A percentile compares a stretch with the other conserved stretches of the same genome.
phyloP scores from a whole-genome alignment of 2,329 filamentous ascomycete genomes.

The Paecilomyces fulvus region DNA sequence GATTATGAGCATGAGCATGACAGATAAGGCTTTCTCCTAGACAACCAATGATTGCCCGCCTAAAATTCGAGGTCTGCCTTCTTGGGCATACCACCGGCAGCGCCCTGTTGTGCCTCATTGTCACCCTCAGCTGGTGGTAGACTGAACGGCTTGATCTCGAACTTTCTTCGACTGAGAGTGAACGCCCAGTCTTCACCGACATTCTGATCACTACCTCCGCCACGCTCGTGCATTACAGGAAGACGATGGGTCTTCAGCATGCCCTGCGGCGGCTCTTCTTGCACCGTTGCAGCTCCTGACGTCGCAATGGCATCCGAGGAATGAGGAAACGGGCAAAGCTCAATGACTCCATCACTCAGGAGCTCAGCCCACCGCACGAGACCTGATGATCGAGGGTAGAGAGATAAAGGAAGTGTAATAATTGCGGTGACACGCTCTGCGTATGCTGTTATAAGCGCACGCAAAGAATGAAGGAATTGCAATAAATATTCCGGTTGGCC shows the following conservation, averaged over 20 bases:
- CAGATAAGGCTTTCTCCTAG: constrained; percentile 9
- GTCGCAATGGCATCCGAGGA: constrained; percentile 44
- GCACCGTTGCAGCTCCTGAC: constrained; percentile 46
- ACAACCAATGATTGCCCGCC: background rate
- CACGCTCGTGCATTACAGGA: constrained; percentile 79
- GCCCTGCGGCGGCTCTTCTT: constrained; percentile 74
- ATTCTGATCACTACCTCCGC: constrained; percentile 64
- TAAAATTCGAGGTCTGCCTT: constrained; percentile 72
- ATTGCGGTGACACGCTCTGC: constrained; percentile 59
- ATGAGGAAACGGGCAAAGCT: constrained; percentile 67
- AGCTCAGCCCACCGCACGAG: constrained; percentile 80
- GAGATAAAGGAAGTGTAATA: constrained; percentile 67
- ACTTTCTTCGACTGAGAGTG: constrained; percentile 71
- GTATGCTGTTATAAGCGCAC: constrained; percentile 64
- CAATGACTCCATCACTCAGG: constrained; percentile 75
- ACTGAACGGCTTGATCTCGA: constrained; percentile 81
- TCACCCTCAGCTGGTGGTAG: constrained; percentile 80
- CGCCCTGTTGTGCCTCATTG: constrained; percentile 49
- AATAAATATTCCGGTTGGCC: constrained; percentile 66
- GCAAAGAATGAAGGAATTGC: constrained; percentile 70
- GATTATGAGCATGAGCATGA: constrained; percentile 22
- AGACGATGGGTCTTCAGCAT: constrained; percentile 75
- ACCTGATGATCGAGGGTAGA: constrained; percentile 68
- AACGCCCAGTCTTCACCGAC: constrained; percentile 84
- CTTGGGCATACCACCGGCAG: constrained; percentile 40